Base-by-base conservation (phyloP, 495 filamentous ascomycete species). In the Podospora anserina region DNA sequence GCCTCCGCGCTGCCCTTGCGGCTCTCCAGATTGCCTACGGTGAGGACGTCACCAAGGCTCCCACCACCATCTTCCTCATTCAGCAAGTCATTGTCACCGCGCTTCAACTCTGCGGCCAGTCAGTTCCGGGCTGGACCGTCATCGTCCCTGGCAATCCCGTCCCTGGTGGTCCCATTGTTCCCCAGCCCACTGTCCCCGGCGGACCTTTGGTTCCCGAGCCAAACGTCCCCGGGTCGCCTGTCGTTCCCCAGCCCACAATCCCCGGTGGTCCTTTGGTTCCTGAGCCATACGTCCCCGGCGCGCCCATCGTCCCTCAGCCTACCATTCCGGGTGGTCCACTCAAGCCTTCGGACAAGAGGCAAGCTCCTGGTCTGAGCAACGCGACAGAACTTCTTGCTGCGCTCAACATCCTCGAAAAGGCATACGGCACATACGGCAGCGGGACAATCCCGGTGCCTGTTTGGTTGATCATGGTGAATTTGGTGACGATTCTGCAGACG, bases 151-250 rank as follows among this genome's bases (percentile, higher is more conserved):
- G 70, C 69, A 70, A 72, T 26, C 71, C 78, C 16, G 60, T 78
- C 56, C 78, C 77, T 59, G 74, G 74, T 13, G 73, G 72, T 9
- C 59, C 69, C 59, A 63, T 80, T 34, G 66, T 32, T 26, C 78
- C 78, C 20, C 75, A 78, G 66, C 73, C 76, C 27, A 69, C 71
- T 18, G 61, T 72, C 6, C 77, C 77, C 18, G 78, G 78, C 16
- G 77, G 71, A 3, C 67, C 72, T 11, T 65, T 76, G 19, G 49
- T 58, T 30, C 71, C 71, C 27, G 66, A 67, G 26, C 65, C 71
- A 55, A 54, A 57, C 30, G 61, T 69, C 18, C 54, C 68, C 28
- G 68, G 71, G 53, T 68, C 68, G 27, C 54, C 55, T 19, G 56
- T 70, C 6, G 27, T 23, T 3, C 69, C 69, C 5, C 20, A 64